phyloP scores from a whole-genome alignment of 2,329 filamentous ascomycete genomes.

The Leptoxyphium fumago region DNA sequence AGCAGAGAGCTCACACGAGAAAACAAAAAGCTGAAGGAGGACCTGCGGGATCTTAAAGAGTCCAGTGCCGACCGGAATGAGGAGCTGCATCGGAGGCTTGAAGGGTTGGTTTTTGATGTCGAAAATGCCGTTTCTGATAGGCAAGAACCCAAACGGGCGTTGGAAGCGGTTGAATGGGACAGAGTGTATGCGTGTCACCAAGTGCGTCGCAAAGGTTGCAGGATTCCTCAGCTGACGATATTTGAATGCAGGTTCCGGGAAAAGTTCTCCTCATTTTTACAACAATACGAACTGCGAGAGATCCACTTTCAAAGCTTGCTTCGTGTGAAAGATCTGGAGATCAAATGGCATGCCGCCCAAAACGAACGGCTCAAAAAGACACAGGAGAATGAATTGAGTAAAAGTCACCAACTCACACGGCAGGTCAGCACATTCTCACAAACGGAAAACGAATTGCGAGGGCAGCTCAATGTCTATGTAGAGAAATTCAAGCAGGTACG shows the following conservation, averaged over 20 bases:
- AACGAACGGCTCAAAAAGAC: conserved; percentile 82
- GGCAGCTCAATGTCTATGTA: conserved; percentile 94
- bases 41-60: conserved; percentile 70
- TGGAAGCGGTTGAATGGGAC: conserved; percentile 78
- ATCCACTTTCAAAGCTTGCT: conserved; percentile 85
- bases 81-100: conserved; percentile 73
- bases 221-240: neutral
- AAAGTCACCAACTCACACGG: conserved; percentile 70
- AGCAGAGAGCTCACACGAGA: conserved; percentile 89
- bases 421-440: conserved; percentile 94
- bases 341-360: conserved; percentile 78
- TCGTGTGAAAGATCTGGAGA: conserved; percentile 88
- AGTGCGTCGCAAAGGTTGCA: neutral
- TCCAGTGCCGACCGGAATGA: conserved; percentile 69
- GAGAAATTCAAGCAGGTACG: conserved; percentile 98
- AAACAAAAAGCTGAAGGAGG: conserved; percentile 97
- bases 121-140: conserved; percentile 81
- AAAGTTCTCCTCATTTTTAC: conserved; percentile 87
- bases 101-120: conserved; percentile 65
- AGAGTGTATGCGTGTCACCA: conserved; percentile 50
- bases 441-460: conserved; percentile 83
- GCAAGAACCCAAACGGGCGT: conserved; percentile 62
- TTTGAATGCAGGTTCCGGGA: conserved; percentile 38
- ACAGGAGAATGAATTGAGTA: conserved; percentile 65
- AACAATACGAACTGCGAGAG: conserved; percentile 92